A percentile compares a stretch with the other conserved stretches of the same genome.
These are phyloP conservation scores for Cubamyces lactineus DNA, from an alignment of 768 basidiomycete species.

Conservation along the genomic window DNA sequence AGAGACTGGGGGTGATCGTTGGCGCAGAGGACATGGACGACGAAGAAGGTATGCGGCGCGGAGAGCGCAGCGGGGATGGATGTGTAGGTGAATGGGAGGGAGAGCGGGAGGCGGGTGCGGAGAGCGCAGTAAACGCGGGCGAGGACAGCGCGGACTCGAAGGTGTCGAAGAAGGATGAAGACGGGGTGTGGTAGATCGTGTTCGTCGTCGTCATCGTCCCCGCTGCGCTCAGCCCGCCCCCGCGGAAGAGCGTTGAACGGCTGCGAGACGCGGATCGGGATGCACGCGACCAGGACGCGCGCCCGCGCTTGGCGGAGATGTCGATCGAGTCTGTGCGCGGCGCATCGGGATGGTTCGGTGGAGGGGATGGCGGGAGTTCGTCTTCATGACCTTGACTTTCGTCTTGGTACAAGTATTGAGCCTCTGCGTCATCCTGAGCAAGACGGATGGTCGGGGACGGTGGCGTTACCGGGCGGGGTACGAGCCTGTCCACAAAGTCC, in stretches of 20 bases:
- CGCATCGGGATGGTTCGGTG: constrained; percentile 25
- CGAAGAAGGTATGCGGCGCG: constrained; percentile 37
- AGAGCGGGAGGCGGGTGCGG: constrained; percentile 27
- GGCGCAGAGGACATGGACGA: constrained; percentile 50
- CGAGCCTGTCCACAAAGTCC: constrained; percentile 58
- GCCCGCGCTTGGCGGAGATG: constrained; percentile 36
- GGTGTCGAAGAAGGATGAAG: constrained; percentile 71
- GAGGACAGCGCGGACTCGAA: constrained; percentile 66
- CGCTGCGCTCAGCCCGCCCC: constrained; percentile 39
- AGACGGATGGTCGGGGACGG: constrained; percentile 24
- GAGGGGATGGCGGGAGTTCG: constrained; percentile 24
- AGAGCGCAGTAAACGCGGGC: constrained; percentile 44
- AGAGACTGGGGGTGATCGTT: constrained; percentile 65
- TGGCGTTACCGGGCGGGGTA: constrained; percentile 42
- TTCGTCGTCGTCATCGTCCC: constrained; percentile 59
- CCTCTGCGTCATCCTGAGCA: constrained; percentile 5
- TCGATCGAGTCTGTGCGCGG: constrained; percentile 36
- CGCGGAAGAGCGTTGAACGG: constrained; percentile 41
- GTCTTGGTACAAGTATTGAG: not conserved
- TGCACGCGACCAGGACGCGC: constrained; percentile 38
- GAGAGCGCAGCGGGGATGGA: constrained; percentile 31
- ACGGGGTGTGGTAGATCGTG: constrained; percentile 76
- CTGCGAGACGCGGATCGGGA: constrained; percentile 47
- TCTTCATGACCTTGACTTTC: not conserved
- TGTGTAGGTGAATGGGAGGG: constrained; percentile 28